phyloP scores from a whole-genome alignment of 495 filamentous ascomycete genomes.

The Glutinoglossum americanum region DNA sequence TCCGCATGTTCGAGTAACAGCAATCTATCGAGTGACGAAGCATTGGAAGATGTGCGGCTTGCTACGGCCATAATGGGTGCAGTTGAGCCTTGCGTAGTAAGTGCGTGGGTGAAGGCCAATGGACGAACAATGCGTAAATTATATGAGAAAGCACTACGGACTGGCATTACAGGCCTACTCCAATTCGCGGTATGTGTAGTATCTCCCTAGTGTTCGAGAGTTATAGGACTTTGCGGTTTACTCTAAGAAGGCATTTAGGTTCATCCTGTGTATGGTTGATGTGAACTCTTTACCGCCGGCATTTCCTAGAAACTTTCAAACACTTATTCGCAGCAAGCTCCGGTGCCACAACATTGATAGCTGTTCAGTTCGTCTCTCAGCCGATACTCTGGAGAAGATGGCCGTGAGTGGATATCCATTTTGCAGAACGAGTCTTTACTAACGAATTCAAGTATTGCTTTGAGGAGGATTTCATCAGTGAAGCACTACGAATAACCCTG shows the following conservation, averaged over 20 bases:
- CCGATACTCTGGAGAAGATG: constrained; percentile 16
- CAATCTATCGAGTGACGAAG: constrained; percentile 18
- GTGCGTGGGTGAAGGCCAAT: constrained; percentile 25
- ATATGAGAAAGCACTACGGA: constrained; percentile 25
- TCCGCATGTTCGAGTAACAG: constrained; percentile 27
- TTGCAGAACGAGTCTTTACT: background rate
- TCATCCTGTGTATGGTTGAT: background rate
- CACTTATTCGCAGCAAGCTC: background rate
- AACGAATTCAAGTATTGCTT: background rate
- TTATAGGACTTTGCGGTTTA: background rate
- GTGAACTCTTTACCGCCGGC: background rate
- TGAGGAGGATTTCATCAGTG: background rate
- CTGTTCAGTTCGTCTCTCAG: background rate
- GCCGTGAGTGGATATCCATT: background rate
- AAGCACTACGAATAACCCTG: background rate
- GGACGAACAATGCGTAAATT: constrained; percentile 26
- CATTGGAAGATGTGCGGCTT: constrained; percentile 26
- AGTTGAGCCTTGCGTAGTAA: constrained; percentile 20
- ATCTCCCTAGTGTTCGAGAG: background rate
- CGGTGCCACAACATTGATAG: background rate
- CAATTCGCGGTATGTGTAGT: background rate
- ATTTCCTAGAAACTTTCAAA: constrained; percentile 15
- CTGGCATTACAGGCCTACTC: background rate
- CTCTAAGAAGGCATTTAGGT: background rate
- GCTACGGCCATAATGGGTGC: constrained; percentile 26